Evolutionary conservation across 345 rosid species (phyloP).

Genomic region (Trapa incisa): DNA sequence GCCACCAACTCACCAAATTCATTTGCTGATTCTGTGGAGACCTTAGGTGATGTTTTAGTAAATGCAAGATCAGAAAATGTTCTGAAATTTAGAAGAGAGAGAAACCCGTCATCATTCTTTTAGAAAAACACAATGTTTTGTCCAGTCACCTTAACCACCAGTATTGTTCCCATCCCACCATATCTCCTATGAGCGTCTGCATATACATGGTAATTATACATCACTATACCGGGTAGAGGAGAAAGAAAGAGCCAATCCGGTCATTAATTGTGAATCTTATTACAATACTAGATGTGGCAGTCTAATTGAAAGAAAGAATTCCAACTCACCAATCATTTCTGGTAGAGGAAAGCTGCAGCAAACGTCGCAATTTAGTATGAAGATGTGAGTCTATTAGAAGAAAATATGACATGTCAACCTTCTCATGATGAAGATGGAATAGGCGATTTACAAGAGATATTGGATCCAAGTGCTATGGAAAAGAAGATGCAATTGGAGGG

Average conservation of each 20-base stretch:
- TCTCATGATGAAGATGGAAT: neutral
- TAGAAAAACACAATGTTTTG: neutral
- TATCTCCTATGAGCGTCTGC: slow-evolving; percentile 62
- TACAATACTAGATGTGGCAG: neutral
- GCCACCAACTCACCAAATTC: slow-evolving; percentile 79
- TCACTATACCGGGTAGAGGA: neutral
- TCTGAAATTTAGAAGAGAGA: slow-evolving; percentile 1
- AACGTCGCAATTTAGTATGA: slow-evolving; percentile 70
- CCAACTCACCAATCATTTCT: slow-evolving; percentile 50
- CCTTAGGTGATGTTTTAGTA: slow-evolving; percentile 22
- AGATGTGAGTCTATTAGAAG: slow-evolving; percentile 48
- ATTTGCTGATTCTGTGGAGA: slow-evolving; percentile 81
- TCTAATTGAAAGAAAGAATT: neutral
- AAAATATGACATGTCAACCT: neutral
- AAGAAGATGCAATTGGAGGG: neutral
- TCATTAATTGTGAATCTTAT: neutral
- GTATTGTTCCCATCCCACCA: slow-evolving; percentile 68
- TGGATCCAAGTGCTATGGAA: neutral
- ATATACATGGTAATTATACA: neutral
- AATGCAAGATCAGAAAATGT: neutral
- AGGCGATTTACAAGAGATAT: neutral
- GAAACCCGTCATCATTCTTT: neutral
- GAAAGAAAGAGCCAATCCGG: neutral
- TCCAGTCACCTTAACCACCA: slow-evolving; percentile 59
- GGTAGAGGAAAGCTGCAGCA: slow-evolving; percentile 78